Evolutionary conservation across 306 rosid species (phyloP), one percentile per base, ranked within the genome.

Genomic region (Cyclanthera cordifolia): DNA sequence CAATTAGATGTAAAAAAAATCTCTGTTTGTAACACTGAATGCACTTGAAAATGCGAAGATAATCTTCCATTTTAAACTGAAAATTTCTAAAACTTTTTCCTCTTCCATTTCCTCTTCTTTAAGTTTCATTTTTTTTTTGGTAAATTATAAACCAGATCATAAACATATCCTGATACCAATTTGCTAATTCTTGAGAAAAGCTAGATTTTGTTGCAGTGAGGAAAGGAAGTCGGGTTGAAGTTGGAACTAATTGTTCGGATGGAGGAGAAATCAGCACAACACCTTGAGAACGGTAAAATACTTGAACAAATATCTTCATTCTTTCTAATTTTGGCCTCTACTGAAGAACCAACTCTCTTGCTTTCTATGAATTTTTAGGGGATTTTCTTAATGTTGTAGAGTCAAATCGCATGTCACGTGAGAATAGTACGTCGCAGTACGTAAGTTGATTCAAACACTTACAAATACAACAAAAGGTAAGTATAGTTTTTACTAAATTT

Each of bases 1-100:
- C 75, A 73, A 71, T 82, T 77, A 77, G 89, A 51, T 79, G 77
- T 85, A 74, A 76, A 79, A 79, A 60, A 75, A 66, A 54, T 58
- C 58, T 56, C 37, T 32, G 54, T 15, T 70, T 55, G 67, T 51
- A 28, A 69, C 58, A 51, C 27, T 54, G 73, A 32, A 54, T 82
- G 76, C 65, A 37, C 65, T 51, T 73, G 34, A 68, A 76, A 73
- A 54, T 47, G 53, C 55, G 55, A 47, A 66, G 41, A 21, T 75
- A 69, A 69, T 71, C 78, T 85, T 78, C 72, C 67, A 53, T 55
- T 63, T 77, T 32, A 75, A 63, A 32, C 67, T 60, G 74, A 68
- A 25, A 17, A 6, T 17, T 4, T 51, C 13, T 51, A 32, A 12
- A 21, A 30, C 34, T n/a, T 30, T 69, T 61, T 24, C 28, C 16